Base-by-base conservation (phyloP, 768 basidiomycete species). In the Neoboletus subvelutipes region DNA sequence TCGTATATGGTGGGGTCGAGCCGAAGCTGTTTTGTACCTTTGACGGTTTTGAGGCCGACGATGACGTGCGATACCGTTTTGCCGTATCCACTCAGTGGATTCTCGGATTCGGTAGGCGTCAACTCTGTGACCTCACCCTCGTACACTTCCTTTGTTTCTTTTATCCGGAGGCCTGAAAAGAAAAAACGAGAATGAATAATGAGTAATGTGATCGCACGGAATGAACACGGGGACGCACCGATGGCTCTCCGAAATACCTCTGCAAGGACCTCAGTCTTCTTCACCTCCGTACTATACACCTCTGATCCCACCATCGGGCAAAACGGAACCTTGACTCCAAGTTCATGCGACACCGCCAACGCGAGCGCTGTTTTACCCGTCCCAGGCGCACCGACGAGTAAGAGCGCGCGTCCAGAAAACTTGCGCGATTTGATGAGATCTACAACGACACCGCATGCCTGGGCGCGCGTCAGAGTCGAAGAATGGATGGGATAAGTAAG, bases 61-160 rank as follows among this genome's bases (percentile, higher is more conserved):
- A 98, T 79, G 67, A 98, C 96, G 73, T 98, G 95, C n/a, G 94
- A 94, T 51, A 98, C 91, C 2, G 96, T 98, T 77, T 98, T 99
- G 59, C 97, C 97, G 71, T 98, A 98, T 41, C 96, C 95, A 52
- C 90, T 94, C 45, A 98, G 80, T 28, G 97, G 97, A 74, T 98
- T 98, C 73, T 98, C 96, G 15, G 96, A 83, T 76, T 98, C 97
- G 22, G 92, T 85, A 3, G 97, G 97, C 4, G 96, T 97, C 58
- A 98, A 76, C 68, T 98, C 96, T 10, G 96, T 98, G 18, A 99
- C 91, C 75, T 99, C 96, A 57, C 97, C 96, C 72, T 98, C 96
- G 73, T 95, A 98, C 8, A 98, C 94, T 68, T 97, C 94, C 71
- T 99, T 98, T 7, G 95, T 98, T 75, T 98, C 97, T 74, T 98